phyloP scores from a whole-genome alignment of 2,329 filamentous ascomycete species.

The Sporothrix sp. region DNA sequence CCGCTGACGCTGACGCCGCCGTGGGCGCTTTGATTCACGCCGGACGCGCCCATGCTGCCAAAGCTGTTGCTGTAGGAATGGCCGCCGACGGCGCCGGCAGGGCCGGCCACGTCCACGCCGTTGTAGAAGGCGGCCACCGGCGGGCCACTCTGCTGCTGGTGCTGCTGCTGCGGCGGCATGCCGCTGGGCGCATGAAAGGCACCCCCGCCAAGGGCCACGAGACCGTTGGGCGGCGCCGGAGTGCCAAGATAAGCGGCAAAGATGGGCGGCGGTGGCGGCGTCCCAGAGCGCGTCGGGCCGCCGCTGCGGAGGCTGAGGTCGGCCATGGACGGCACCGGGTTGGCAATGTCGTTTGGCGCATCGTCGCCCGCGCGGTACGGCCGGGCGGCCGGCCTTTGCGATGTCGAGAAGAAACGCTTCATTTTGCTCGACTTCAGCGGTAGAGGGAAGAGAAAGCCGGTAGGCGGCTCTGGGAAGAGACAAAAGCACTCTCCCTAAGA shows the following conservation, averaged over 20 bases:
- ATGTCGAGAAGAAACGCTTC: background rate
- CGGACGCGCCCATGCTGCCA: background rate
- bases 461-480: no score
- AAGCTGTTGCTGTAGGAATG: background rate
- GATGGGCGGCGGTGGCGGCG: slow-evolving; percentile 12
- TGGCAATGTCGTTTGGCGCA: background rate
- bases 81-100: background rate
- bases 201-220: background rate
- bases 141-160: background rate
- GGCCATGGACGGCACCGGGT: slow-evolving; percentile 1
- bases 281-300: background rate
- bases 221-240: background rate
- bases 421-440: no score
- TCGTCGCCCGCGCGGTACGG: background rate
- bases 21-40: background rate
- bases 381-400: background rate
- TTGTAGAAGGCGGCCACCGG: slow-evolving; percentile 4
- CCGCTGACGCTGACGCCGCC: background rate
- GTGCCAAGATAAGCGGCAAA: slow-evolving; percentile 3
- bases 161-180: background rate
- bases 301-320: background rate
- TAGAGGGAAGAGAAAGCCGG: background rate
- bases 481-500: no score
- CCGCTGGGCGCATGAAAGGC: background rate
- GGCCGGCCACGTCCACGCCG: background rate